These are phyloP conservation scores for Psilocybe cyanescens DNA, from an alignment of 768 basidiomycete species.

Conservation along the genomic window DNA sequence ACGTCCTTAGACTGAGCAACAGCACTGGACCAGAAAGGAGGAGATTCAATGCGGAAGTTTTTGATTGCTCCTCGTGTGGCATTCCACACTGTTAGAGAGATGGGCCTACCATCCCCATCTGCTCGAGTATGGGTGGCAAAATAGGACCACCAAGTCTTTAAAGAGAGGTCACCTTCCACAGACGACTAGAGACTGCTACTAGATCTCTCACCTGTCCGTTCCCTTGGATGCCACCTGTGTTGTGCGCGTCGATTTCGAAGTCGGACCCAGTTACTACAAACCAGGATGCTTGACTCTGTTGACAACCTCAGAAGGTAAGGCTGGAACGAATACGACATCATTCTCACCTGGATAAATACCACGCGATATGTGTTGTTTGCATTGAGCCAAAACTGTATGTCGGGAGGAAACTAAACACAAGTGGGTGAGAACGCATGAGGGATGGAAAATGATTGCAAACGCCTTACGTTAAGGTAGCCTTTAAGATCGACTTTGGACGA, in stretches of 20 bases:
- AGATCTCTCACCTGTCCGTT: conserved; percentile 49
- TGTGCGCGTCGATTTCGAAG: conserved; percentile 59
- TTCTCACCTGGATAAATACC: conserved; percentile 58
- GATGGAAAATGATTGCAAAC: neutral
- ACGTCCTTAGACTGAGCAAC: conserved; percentile 54
- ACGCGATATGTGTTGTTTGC: conserved; percentile 58
- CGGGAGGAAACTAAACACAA: conserved; percentile 49
- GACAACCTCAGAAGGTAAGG: neutral
- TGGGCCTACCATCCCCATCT: conserved; percentile 63
- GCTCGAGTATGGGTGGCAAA: conserved; percentile 47
- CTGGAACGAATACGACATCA: neutral
- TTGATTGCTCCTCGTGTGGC: conserved; percentile 44
- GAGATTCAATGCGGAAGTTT: conserved; percentile 55
- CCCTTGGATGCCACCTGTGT: conserved; percentile 59
- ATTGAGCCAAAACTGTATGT: conserved; percentile 60
- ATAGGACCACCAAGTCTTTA: conserved; percentile 59
- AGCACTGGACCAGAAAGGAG: conserved; percentile 65
- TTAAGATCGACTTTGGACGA: conserved; percentile 46
- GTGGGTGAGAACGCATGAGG: neutral
- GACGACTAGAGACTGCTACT: too few species aligned
- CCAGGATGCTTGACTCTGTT: conserved; percentile 64
- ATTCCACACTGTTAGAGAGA: conserved; percentile 54
- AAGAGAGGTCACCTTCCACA: too few species aligned
- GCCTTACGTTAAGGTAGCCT: conserved; percentile 46
- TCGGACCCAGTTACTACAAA: conserved; percentile 61